These are phyloP conservation scores for Nevesoporus exiguus DNA, from an alignment of 768 basidiomycete genomes.

Conservation along the genomic window DNA sequence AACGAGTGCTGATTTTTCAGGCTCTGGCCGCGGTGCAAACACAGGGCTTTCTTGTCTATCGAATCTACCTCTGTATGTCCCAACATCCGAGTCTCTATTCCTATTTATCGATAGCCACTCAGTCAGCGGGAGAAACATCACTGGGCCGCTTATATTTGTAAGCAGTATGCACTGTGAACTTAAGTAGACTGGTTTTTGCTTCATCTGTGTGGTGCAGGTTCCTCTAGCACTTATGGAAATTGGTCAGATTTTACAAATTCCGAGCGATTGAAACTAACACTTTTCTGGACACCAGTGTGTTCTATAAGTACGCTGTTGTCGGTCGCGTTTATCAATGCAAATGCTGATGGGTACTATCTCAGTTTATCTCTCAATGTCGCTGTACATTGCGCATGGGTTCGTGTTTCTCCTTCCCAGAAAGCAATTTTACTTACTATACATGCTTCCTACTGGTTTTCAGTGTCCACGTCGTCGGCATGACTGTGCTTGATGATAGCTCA, in stretches of 20 bases:
- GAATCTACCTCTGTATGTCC: not conserved
- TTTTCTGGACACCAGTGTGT: not conserved
- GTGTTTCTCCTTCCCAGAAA: not conserved
- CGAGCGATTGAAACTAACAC: not conserved
- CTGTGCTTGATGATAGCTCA: not conserved
- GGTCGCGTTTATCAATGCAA: too few species aligned
- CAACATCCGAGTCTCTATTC: not conserved
- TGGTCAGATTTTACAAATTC: not conserved
- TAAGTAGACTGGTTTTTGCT: not conserved
- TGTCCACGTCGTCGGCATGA: not conserved
- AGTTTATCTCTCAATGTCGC: not conserved
- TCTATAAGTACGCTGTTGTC: not conserved
- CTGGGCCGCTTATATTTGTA: not conserved
- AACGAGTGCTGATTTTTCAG: not conserved
- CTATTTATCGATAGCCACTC: not conserved
- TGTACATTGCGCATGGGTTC: not conserved
- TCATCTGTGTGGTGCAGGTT: not conserved
- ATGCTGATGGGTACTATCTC: not conserved
- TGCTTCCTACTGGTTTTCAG: not conserved
- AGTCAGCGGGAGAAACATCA: not conserved
- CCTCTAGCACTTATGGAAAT: not conserved
- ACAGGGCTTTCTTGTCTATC: not conserved
- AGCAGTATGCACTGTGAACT: not conserved
- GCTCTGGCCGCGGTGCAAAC: not conserved
- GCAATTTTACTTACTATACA: not conserved